A percentile compares a stretch with the other conserved stretches of the same genome.
phyloP scores from a whole-genome alignment of 1,284 basidiomycete species.

The Rhodotorula sp. region DNA sequence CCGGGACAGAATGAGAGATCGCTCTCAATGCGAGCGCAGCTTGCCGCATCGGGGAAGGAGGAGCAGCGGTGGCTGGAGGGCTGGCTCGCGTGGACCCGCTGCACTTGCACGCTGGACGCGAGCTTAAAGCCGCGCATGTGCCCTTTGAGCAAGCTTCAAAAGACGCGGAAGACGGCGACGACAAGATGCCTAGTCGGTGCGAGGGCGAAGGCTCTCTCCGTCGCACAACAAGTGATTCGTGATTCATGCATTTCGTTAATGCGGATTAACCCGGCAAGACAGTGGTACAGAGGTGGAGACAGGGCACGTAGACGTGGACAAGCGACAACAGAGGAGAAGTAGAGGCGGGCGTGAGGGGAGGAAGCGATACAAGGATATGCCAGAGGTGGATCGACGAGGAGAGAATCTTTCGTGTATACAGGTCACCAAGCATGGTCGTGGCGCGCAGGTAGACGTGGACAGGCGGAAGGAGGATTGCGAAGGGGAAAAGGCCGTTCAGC shows the following conservation, averaged over 20 bases:
- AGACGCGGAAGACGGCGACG: neutral
- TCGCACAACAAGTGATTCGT: too few species aligned
- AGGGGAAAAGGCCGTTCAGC: constrained; percentile 1
- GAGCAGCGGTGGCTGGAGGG: neutral
- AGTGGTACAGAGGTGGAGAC: neutral
- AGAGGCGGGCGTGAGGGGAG: neutral
- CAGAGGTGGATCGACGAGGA: too few species aligned
- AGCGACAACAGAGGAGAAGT: neutral
- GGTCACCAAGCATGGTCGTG: too few species aligned
- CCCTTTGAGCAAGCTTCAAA: too few species aligned
- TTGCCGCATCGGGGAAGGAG: neutral
- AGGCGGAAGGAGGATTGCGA: neutral
- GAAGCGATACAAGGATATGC: too few species aligned
- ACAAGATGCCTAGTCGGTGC: neutral
- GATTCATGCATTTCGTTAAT: too few species aligned
- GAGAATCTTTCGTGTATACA: too few species aligned
- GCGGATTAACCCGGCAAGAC: neutral
- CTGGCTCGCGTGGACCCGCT: too few species aligned
- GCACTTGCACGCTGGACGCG: too few species aligned
- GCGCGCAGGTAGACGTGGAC: too few species aligned
- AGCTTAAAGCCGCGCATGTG: too few species aligned
- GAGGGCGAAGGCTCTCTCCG: too few species aligned
- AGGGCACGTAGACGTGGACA: neutral
- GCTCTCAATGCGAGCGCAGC: neutral
- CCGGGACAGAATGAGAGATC: neutral